Evolutionary conservation across 2,329 filamentous ascomycete genomes (phyloP).

Genomic region (Fusarium pseudonygamai): DNA sequence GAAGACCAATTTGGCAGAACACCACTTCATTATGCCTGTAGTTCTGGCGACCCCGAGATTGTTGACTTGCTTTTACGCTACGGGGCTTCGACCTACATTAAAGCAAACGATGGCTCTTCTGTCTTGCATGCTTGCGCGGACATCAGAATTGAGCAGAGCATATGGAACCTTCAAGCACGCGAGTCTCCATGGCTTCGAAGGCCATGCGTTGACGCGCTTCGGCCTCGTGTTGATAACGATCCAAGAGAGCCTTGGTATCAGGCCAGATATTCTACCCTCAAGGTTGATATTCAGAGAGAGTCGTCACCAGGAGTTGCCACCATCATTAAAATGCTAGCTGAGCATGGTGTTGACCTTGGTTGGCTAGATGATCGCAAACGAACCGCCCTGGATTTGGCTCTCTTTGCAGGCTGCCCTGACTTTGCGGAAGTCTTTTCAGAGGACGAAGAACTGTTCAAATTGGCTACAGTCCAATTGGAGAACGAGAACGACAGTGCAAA

Average conservation of each 20-base stretch:
- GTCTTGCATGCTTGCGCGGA: conserved; percentile 34
- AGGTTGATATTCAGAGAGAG: neutral
- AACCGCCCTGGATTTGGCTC: conserved; percentile 31
- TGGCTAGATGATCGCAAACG: neutral
- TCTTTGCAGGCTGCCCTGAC: conserved; percentile 7
- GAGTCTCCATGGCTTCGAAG: neutral
- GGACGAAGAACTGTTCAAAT: conserved; percentile 7
- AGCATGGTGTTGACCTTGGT: neutral
- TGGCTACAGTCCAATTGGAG: neutral
- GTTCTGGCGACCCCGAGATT: conserved; percentile 30
- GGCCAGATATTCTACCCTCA: neutral
- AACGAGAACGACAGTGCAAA: neutral
- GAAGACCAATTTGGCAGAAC: conserved; percentile 26
- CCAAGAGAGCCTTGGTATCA: neutral
- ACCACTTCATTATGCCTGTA: conserved; percentile 33
- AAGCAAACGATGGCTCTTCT: neutral
- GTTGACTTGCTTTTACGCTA: conserved; percentile 22
- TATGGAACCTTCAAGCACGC: conserved; percentile 10
- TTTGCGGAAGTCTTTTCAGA: conserved; percentile 18
- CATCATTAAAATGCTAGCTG: conserved; percentile 23
- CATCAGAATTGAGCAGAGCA: conserved; percentile 5
- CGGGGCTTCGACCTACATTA: neutral
- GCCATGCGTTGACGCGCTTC: neutral
- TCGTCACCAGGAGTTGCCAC: neutral
- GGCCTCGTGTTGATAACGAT: neutral